Conservation (phyloP, 2,329 filamentous ascomycete species). For the Aureobasidium sp. region DNA sequence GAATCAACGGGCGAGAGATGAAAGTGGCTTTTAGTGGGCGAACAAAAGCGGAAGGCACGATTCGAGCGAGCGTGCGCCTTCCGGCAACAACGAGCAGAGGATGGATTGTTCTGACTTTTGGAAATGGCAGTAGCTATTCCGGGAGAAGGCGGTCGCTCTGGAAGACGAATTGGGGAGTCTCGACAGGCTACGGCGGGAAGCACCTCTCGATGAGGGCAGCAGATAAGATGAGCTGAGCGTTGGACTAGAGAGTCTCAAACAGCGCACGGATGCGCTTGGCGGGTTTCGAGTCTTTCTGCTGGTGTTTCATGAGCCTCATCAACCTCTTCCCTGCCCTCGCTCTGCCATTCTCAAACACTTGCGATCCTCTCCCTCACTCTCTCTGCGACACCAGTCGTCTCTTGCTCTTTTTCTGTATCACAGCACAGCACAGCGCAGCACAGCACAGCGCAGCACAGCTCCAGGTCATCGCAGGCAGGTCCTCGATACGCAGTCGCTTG, state of each 20-base stretch:
- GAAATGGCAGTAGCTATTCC: neutral
- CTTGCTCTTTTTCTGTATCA: neutral
- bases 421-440: neutral
- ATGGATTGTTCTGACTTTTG: too few species aligned
- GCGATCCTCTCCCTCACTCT: neutral
- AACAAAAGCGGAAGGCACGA: slow-evolving; percentile 10
- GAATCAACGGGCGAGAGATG: slow-evolving; percentile 16
- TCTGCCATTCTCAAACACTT: slow-evolving; percentile 16
- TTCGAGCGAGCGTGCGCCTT: slow-evolving; percentile 7
- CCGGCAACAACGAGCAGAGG: too few species aligned
- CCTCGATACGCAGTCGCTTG: slow-evolving; percentile 10
- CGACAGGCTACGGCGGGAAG: neutral
- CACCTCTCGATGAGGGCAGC: neutral
- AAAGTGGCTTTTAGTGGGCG: slow-evolving; percentile 7
- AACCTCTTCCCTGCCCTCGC: slow-evolving; percentile 13
- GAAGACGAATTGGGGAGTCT: neutral
- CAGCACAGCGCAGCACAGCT: neutral
- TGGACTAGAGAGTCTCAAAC: slow-evolving; percentile 14
- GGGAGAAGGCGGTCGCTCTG: neutral
- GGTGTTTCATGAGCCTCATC: slow-evolving; percentile 16
- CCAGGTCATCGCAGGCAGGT: slow-evolving; percentile 14
- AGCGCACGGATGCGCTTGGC: slow-evolving; percentile 12
- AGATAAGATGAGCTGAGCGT: neutral
- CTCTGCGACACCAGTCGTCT: slow-evolving; percentile 10
- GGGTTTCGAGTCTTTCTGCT: slow-evolving; percentile 16